These are phyloP conservation scores for Apiospora saccharicola DNA, from an alignment of 2,329 filamentous ascomycete species.

Conservation along the genomic window DNA sequence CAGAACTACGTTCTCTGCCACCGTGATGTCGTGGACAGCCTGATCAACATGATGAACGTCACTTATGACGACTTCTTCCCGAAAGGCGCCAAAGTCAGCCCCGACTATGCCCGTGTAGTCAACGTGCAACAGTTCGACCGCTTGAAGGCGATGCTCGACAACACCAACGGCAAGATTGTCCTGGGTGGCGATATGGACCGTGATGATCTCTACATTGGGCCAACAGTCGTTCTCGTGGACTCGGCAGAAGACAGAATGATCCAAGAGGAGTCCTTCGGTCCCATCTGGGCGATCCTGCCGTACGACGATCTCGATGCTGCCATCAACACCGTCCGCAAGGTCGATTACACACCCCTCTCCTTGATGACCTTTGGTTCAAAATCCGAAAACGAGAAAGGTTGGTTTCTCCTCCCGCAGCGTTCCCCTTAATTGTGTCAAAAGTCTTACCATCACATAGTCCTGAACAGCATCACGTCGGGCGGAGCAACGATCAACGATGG, in stretches of 20 bases:
- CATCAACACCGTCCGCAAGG: conserved; percentile 79
- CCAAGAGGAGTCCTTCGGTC: conserved; percentile 87
- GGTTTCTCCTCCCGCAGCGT: conserved; percentile 33
- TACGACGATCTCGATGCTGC: conserved; percentile 85
- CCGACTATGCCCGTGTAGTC: conserved; percentile 82
- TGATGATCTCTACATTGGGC: conserved; percentile 83
- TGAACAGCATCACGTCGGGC: conserved; percentile 69
- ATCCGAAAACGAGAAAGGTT: conserved; percentile 77
- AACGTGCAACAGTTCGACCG: conserved; percentile 82
- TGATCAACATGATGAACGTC: conserved; percentile 77
- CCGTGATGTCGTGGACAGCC: conserved; percentile 71
- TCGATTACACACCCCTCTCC: conserved; percentile 84
- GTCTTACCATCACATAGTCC: conserved; percentile 51
- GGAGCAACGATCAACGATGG: conserved; percentile 72
- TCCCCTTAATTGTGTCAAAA: not conserved
- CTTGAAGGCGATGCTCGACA: conserved; percentile 90
- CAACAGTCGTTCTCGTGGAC: conserved; percentile 88
- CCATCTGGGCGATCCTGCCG: conserved; percentile 84
- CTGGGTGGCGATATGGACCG: conserved; percentile 87
- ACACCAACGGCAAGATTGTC: conserved; percentile 82
- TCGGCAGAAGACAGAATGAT: conserved; percentile 80
- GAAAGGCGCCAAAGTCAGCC: conserved; percentile 77
- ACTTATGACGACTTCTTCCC: conserved; percentile 83
- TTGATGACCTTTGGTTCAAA: conserved; percentile 88
- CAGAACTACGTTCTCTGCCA: conserved; percentile 94